These are phyloP conservation scores for Aspergillus brunneoviolaceus DNA, from an alignment of 2,329 filamentous ascomycete species.

Conservation along the genomic window DNA sequence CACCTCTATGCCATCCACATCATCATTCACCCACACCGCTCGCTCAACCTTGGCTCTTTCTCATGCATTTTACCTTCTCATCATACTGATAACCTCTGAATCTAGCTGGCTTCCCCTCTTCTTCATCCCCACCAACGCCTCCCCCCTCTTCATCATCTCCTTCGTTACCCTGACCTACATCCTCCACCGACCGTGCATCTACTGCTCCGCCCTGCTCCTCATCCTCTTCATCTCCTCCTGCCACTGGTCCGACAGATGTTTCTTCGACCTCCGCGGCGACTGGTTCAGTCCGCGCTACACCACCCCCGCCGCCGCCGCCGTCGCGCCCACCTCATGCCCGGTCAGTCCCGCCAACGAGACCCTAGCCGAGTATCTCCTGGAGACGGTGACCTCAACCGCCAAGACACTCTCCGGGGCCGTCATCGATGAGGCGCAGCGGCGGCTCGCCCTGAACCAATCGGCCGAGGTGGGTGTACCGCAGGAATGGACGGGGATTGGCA, in stretches of 20 bases:
- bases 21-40: not conserved
- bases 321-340: conserved; percentile 1
- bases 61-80: not conserved
- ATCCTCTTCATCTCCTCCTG: conserved; percentile 91
- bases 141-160: conserved; percentile 79
- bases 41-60: not conserved
- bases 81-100: conserved; percentile 3
- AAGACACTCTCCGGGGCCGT: conserved; percentile 66
- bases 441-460: conserved; percentile 26
- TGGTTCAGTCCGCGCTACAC: conserved; percentile 83
- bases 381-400: conserved; percentile 67
- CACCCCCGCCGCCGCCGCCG: conserved; percentile 28
- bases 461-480: conserved; percentile 19
- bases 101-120: conserved; percentile 79
- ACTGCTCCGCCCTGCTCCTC: conserved; percentile 93
- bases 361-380: conserved; percentile 40
- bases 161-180: conserved; percentile 94
- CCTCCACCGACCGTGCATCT: conserved; percentile 93
- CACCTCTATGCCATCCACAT: not conserved
- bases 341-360: conserved; percentile 31
- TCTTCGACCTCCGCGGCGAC: conserved; percentile 88
- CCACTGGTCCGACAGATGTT: conserved; percentile 84
- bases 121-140: conserved; percentile 84
- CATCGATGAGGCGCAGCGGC: conserved; percentile 58
- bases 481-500: conserved; percentile 73